phyloP scores from a whole-genome alignment of 192 early-diverging fungal genomes.

The Helicostylum pulchrum region DNA sequence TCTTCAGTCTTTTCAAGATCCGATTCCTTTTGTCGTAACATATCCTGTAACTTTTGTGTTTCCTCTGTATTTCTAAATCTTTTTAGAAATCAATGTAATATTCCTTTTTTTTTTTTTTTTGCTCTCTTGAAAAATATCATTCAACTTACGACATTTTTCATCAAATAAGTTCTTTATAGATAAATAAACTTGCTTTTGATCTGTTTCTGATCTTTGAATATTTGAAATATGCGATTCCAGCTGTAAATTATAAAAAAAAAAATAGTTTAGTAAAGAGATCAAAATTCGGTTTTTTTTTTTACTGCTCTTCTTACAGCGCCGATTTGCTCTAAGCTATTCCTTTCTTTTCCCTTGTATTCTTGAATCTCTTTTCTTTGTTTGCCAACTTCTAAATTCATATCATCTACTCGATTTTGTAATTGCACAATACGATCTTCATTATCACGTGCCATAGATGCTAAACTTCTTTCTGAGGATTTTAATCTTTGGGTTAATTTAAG shows the following conservation, averaged over 20 bases:
- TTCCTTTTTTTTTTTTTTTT: background rate
- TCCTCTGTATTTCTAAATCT: slow-evolving; percentile 26
- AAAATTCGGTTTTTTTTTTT: no score
- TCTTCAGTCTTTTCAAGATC: slow-evolving; percentile 32
- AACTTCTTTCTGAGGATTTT: slow-evolving; percentile 43
- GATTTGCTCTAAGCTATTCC: slow-evolving; percentile 42
- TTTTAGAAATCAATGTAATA: background rate
- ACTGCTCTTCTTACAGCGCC: slow-evolving; percentile 23
- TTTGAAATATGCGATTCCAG: slow-evolving; percentile 39
- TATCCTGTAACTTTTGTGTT: slow-evolving; percentile 40
- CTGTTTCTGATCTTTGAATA: slow-evolving; percentile 34
- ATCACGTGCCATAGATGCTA: slow-evolving; percentile 41
- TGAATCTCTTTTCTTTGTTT: slow-evolving; percentile 38
- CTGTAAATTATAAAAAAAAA: slow-evolving; percentile 13
- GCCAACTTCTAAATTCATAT: slow-evolving; percentile 36
- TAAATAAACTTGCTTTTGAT: slow-evolving; percentile 41
- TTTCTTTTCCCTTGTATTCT: slow-evolving; percentile 45
- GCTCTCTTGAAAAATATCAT: no score
- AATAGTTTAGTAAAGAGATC: slow-evolving; percentile 1
- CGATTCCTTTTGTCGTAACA: slow-evolving; percentile 35
- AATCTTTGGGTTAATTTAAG: slow-evolving; percentile 37
- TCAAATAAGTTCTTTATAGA: slow-evolving; percentile 38
- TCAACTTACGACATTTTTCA: slow-evolving; percentile 39
- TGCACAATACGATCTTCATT: slow-evolving; percentile 43
- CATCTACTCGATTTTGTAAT: slow-evolving; percentile 40